Conservation (phyloP, 768 basidiomycete genomes). For the Termitomyces bulborhizus region DNA sequence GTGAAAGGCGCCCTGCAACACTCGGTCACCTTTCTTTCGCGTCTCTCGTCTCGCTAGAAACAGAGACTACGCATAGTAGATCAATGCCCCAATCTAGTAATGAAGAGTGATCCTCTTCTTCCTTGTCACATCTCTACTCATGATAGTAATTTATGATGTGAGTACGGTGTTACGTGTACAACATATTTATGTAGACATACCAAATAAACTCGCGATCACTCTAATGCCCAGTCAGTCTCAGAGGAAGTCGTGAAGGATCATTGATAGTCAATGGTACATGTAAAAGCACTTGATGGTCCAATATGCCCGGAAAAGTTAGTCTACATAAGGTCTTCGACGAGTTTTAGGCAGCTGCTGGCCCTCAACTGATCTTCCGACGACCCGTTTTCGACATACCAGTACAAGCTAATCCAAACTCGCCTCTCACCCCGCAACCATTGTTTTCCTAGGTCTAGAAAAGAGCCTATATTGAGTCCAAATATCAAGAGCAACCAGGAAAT, state of each 20-base stretch:
- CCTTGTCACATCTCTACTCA: background rate
- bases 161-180: background rate
- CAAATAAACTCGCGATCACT: background rate
- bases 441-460: slow-evolving; percentile 6
- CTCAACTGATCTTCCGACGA: slow-evolving; percentile 10
- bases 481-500: background rate
- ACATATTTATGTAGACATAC: too few species aligned
- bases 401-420: slow-evolving; percentile 2
- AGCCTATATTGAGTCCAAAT: background rate
- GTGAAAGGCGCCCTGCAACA: background rate
- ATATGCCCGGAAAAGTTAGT: background rate
- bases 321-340: slow-evolving; percentile 4
- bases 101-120: background rate
- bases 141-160: background rate
- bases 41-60: background rate
- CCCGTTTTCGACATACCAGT: slow-evolving; percentile 14
- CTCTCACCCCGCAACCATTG: slow-evolving; percentile 8
- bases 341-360: slow-evolving; percentile 6
- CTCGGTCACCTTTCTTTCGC: background rate
- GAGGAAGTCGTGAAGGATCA: background rate
- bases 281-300: background rate
- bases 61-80: background rate
- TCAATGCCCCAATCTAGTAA: background rate
- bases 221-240: background rate
- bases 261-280: background rate